Evolutionary conservation across 73 alveolate species (phyloP).

Genomic region (Diophrys appendiculata): DNA sequence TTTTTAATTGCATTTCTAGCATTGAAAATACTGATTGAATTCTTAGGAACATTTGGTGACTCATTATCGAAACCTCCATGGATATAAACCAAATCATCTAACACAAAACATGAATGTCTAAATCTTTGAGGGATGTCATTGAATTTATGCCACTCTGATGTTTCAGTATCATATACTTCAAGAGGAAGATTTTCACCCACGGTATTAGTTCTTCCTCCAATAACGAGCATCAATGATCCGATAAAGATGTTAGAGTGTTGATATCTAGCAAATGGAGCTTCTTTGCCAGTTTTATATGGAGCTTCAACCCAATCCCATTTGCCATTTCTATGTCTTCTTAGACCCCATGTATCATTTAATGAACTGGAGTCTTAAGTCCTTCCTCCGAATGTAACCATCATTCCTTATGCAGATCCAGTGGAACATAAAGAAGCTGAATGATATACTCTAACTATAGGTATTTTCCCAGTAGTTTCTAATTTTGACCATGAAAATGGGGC

Average conservation of each 20-base stretch:
- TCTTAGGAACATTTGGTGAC: slow-evolving; percentile 87
- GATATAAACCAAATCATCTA: slow-evolving; percentile 68
- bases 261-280: slow-evolving; percentile 84
- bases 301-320: slow-evolving; percentile 97
- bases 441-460: slow-evolving; percentile 88
- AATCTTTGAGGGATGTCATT: slow-evolving; percentile 37
- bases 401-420: slow-evolving; percentile 91
- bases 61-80: slow-evolving; percentile 97
- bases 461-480: slow-evolving; percentile 75
- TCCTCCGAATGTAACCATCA: slow-evolving; percentile 94
- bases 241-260: slow-evolving; percentile 84
- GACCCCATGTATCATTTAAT: slow-evolving; percentile 94
- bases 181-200: slow-evolving; percentile 85
- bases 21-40: slow-evolving; percentile 59
- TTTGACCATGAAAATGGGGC: slow-evolving; percentile 93
- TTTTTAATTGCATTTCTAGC: slow-evolving; percentile 33
- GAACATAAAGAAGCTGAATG: slow-evolving; percentile 89
- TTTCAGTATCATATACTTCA: slow-evolving; percentile 93
- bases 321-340: slow-evolving; percentile 94
- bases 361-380: slow-evolving; percentile 84
- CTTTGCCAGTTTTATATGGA: slow-evolving; percentile 82
- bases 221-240: slow-evolving; percentile 81
- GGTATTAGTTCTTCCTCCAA: slow-evolving; percentile 92
- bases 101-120: slow-evolving; percentile 51
- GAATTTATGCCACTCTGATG: slow-evolving; percentile 70